phyloP scores from a whole-genome alignment of 352 stramenopile species.

The Hyaloperonospora brassicae region DNA sequence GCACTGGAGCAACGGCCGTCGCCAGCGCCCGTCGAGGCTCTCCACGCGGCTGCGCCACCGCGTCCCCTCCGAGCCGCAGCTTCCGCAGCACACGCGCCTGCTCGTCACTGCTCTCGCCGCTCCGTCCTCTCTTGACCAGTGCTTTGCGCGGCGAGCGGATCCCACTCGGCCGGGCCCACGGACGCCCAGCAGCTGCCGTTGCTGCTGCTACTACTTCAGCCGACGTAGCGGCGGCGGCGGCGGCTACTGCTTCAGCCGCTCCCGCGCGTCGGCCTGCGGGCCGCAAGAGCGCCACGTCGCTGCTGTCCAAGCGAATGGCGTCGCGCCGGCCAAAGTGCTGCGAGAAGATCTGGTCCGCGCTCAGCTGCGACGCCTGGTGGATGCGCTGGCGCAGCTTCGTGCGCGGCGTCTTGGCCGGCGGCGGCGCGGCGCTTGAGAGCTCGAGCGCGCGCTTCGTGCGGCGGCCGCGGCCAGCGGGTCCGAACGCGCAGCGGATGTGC shows the following conservation, averaged over 20 bases:
- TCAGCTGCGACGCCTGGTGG: slow-evolving; percentile 32
- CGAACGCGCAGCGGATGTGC: slow-evolving; percentile 41
- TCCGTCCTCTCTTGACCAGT: slow-evolving; percentile 44
- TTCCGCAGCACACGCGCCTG: slow-evolving; percentile 45
- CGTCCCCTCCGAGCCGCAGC: slow-evolving; percentile 29
- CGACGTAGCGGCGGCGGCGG: neutral
- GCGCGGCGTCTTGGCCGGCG: slow-evolving; percentile 20
- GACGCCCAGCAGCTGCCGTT: slow-evolving; percentile 20
- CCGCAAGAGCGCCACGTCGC: slow-evolving; percentile 36
- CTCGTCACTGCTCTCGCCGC: slow-evolving; percentile 43
- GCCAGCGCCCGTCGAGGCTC: slow-evolving; percentile 13
- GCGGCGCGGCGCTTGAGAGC: slow-evolving; percentile 7
- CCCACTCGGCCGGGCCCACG: slow-evolving; percentile 34
- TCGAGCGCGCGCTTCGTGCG: slow-evolving; percentile 21
- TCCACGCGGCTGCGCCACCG: neutral
- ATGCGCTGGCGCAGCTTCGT: slow-evolving; percentile 49
- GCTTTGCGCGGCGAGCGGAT: slow-evolving; percentile 52
- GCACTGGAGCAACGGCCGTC: neutral
- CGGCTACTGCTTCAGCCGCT: no score
- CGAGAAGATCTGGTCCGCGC: slow-evolving; percentile 57
- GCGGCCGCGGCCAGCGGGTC: slow-evolving; percentile 12
- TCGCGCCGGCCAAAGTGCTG: slow-evolving; percentile 51
- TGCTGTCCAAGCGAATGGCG: slow-evolving; percentile 22
- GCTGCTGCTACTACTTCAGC: no score
- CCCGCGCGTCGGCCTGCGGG: slow-evolving; percentile 6